These are phyloP conservation scores for Diaporthe longicolla DNA, from an alignment of 2,329 filamentous ascomycete genomes.

Conservation along the genomic window DNA sequence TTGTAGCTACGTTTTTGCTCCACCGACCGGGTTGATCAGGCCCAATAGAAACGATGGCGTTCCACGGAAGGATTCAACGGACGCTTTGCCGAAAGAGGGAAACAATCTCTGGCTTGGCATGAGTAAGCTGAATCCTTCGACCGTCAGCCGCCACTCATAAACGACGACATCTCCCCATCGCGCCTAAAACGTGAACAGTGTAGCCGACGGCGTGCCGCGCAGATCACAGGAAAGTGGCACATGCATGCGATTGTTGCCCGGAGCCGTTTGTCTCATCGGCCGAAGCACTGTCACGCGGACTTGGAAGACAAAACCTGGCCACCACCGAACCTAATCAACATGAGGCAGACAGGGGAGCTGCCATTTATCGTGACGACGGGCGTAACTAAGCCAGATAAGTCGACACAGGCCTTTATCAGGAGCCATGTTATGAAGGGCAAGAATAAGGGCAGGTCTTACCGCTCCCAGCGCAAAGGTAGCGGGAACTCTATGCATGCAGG, in stretches of 20 bases:
- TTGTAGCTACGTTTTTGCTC: too few relatives aligned
- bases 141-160: not conserved
- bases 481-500: not conserved
- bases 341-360: conserved; percentile 40
- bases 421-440: conserved; percentile 61
- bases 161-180: not conserved
- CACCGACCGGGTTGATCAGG: too few relatives aligned
- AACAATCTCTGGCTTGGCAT: conserved; percentile 31
- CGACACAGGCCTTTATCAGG: conserved; percentile 54
- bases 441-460: conserved; percentile 51
- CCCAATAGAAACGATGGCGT: too few relatives aligned
- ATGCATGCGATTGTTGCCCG: not conserved
- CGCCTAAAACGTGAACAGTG: not conserved
- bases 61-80: too few relatives aligned
- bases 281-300: not conserved
- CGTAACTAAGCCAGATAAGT: conserved; percentile 48
- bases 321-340: not conserved
- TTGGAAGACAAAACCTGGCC: not conserved
- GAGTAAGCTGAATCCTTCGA: conserved; percentile 3
- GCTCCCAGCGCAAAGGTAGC: conserved; percentile 7
- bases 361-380: conserved; percentile 51
- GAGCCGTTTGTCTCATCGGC: not conserved
- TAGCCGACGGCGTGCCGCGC: not conserved
- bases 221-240: not conserved
- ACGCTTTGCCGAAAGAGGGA: conserved; percentile 27